A percentile compares a stretch with the other conserved stretches of the same genome.
phyloP scores from a whole-genome alignment of 768 basidiomycete species.

The Termitomyces sp. region DNA sequence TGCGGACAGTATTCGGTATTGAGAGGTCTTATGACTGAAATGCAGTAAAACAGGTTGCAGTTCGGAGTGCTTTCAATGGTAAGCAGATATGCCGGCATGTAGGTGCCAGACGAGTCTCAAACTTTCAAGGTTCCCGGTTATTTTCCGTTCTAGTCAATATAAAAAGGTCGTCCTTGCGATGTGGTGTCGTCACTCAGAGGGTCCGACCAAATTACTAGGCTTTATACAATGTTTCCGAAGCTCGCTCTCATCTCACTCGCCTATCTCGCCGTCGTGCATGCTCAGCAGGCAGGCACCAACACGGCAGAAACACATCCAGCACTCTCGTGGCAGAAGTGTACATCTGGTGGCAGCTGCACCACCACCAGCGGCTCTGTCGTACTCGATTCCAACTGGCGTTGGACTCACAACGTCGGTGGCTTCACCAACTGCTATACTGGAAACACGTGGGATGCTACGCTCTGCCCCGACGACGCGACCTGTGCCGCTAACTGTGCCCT shows the following conservation, averaged over 20 bases:
- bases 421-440: slow-evolving; percentile 51
- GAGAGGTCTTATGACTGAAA: slow-evolving; percentile 5
- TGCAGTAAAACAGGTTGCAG: neutral
- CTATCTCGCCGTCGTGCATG: slow-evolving; percentile 37
- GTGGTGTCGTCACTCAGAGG: neutral
- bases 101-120: neutral
- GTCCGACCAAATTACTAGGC: neutral
- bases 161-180: neutral
- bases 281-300: slow-evolving; percentile 42
- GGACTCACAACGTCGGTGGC: slow-evolving; percentile 35
- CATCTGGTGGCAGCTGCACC: slow-evolving; percentile 39
- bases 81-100: neutral
- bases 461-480: slow-evolving; percentile 42
- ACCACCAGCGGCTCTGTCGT: slow-evolving; percentile 33
- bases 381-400: slow-evolving; percentile 57
- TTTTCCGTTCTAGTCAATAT: slow-evolving; percentile 4
- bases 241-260: slow-evolving; percentile 35
- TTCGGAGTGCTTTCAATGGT: neutral
- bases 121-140: neutral
- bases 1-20: slow-evolving; percentile 3
- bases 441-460: slow-evolving; percentile 44
- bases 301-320: slow-evolving; percentile 40
- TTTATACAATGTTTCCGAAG: slow-evolving; percentile 30
- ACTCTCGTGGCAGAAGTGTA: slow-evolving; percentile 45
- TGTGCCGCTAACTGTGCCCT: slow-evolving; percentile 25